Percentiles rank a stretch among this genome's conserved stretches.
These are phyloP conservation scores for Alliaria petiolata DNA, from an alignment of 345 rosid genomes.

Conservation along the genomic window DNA sequence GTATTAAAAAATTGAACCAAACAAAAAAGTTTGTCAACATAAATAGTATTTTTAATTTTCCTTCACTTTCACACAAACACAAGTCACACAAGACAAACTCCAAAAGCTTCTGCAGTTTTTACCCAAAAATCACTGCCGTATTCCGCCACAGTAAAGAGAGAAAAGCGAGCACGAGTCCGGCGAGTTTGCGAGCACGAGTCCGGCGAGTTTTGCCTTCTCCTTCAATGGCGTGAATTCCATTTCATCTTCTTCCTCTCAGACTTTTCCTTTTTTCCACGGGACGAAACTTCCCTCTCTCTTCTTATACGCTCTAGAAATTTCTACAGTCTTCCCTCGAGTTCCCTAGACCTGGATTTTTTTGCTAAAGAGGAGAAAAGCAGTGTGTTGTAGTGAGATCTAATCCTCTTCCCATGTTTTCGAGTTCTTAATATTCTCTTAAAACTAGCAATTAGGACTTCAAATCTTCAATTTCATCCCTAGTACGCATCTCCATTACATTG, in stretches of 20 bases:
- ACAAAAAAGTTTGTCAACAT: too few species aligned
- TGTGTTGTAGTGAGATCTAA: background rate
- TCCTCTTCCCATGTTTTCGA: background rate
- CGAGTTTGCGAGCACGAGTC: too few species aligned
- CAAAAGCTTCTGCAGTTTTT: slow-evolving; percentile 14
- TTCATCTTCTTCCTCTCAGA: background rate
- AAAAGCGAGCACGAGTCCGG: slow-evolving; percentile 25
- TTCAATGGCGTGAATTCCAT: slow-evolving; percentile 15
- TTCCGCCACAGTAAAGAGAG: slow-evolving; percentile 1
- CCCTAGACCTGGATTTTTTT: background rate
- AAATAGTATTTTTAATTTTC: background rate
- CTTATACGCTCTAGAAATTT: background rate
- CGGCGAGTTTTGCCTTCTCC: slow-evolving; percentile 7
- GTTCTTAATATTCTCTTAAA: background rate
- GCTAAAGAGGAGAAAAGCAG: background rate
- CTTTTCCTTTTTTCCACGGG: background rate
- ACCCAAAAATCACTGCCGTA: slow-evolving; percentile 13
- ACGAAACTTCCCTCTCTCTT: background rate
- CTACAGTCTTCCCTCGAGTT: background rate
- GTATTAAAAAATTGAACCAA: background rate
- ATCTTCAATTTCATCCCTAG: background rate
- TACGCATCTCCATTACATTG: background rate
- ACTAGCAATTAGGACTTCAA: slow-evolving; percentile 7
- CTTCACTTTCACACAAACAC: too few species aligned
- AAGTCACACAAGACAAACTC: background rate